These are phyloP conservation scores for Zarea fungicola DNA, from an alignment of 2,329 filamentous ascomycete genomes.

Conservation along the genomic window DNA sequence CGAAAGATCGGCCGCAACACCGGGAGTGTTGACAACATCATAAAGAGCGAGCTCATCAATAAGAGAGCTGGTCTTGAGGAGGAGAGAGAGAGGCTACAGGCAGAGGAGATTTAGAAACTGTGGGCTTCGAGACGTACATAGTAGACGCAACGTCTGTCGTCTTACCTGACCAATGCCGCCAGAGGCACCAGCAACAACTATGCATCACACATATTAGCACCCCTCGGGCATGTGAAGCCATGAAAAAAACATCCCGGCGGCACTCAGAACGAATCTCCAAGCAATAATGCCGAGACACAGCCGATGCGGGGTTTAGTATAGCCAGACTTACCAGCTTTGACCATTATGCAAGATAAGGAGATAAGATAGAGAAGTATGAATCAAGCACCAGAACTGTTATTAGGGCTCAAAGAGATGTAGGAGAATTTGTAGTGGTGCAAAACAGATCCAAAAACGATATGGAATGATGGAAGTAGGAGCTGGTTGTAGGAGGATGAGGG, in stretches of 20 bases:
- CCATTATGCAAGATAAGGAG: conserved; percentile 29
- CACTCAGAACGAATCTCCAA: background rate
- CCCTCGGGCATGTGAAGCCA: background rate
- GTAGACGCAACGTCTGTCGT: background rate
- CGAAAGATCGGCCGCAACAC: conserved; percentile 91
- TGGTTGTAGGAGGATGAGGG: background rate
- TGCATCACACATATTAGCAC: conserved; percentile 14
- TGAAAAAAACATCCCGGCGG: background rate
- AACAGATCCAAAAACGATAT: background rate
- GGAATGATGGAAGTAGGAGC: conserved; percentile 9
- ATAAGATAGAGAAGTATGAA: background rate
- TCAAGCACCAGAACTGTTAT: conserved; percentile 1
- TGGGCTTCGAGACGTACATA: background rate
- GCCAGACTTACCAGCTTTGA: conserved; percentile 52
- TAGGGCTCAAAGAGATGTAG: background rate
- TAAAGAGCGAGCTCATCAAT: conserved; percentile 93
- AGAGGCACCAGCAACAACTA: conserved; percentile 87
- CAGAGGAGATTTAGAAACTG: conserved; percentile 18
- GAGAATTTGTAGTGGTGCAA: background rate
- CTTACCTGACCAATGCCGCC: conserved; percentile 95
- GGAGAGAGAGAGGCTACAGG: conserved; percentile 81
- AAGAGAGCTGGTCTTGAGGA: conserved; percentile 84
- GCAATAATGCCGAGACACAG: conserved; percentile 3
- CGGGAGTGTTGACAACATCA: conserved; percentile 98
- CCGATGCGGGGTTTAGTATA: conserved; percentile 14